Conservation (phyloP, 768 basidiomycete species). For the Tremella yokohamensis region DNA sequence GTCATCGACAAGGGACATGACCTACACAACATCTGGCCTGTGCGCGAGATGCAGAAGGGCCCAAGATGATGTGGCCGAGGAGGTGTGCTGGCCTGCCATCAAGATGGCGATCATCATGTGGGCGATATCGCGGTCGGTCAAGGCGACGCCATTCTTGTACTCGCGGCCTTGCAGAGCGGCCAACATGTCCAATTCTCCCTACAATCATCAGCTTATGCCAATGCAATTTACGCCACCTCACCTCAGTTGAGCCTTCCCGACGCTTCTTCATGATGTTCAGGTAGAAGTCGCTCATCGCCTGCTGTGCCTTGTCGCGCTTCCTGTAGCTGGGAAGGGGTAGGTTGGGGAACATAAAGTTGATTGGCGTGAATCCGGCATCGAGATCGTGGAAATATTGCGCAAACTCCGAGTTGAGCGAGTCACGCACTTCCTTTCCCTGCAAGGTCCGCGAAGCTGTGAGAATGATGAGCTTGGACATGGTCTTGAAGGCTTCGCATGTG, state of each 20-base stretch:
- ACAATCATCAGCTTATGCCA: conserved; percentile 29
- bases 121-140: conserved; percentile 87
- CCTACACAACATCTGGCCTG: conserved; percentile 69
- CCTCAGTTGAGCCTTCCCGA: conserved; percentile 56
- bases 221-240: conserved; percentile 43
- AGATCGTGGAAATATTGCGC: conserved; percentile 79
- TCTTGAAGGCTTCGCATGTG: conserved; percentile 63
- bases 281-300: conserved; percentile 91
- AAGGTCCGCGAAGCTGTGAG: conserved; percentile 89
- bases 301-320: conserved; percentile 80
- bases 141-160: conserved; percentile 72
- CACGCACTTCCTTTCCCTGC: conserved; percentile 86
- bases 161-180: conserved; percentile 74
- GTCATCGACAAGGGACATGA: conserved; percentile 18
- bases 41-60: conserved; percentile 78
- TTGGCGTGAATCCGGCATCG: conserved; percentile 91
- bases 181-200: conserved; percentile 87
- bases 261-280: conserved; percentile 74
- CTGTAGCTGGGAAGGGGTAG: conserved; percentile 87
- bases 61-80: conserved; percentile 90
- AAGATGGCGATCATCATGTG: conserved; percentile 98
- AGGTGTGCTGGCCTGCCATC: conserved; percentile 99
- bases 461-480: conserved; percentile 84
- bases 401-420: conserved; percentile 72
- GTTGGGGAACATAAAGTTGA: conserved; percentile 93